Base-by-base conservation (phyloP, 2,329 filamentous ascomycete genomes). In the Fusarium xyrophilum region DNA sequence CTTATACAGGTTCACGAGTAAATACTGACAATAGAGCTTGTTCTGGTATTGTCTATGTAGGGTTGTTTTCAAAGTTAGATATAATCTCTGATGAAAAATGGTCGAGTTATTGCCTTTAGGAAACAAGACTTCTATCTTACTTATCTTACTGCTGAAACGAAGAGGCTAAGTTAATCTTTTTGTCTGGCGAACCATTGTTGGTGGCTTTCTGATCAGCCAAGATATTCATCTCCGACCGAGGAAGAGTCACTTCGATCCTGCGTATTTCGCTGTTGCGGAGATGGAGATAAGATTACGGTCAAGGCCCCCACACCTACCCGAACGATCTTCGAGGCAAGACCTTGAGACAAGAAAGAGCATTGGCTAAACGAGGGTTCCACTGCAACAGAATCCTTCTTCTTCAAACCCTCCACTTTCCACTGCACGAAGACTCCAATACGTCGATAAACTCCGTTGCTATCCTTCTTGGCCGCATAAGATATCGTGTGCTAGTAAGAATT, bases 161-260 rank as follows among this genome's bases (percentile, higher is more conserved):
- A 14, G 13, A 46, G 4, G 4, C 13, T 14, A 2, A 17, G 4
- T 28, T 27, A 19, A 15, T 6, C 1, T 33, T 10, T 32, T 48
- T 15, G 6, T 15, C 17, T n/a, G 25, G 7, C 14, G 9, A 21
- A 28, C 11, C 6, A 39, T 7, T 11, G 11, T 25, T 28, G 21
- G 21, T 4, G 3, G 12, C 21, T 43, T 30, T 40, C 27, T 57
- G 48, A 52, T 52, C 35, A 21, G 17, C 38, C 44, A 43, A 36
- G 58, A 58, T 52, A 36, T 44, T 53, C 50, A 56, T 56, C 23
- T 44, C 39, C 44, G 39, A 42, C 39, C 44, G 39, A 42, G 32
- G 10, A 36, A n/a, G 12, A 15, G 28, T n/a, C 3, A 11, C 21
- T 12, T 40, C 30, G 46, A 25, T 21, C 25, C 48, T 28, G 19